phyloP scores from a whole-genome alignment of 257 asterid genomes.

The Jacaranda copaia region DNA sequence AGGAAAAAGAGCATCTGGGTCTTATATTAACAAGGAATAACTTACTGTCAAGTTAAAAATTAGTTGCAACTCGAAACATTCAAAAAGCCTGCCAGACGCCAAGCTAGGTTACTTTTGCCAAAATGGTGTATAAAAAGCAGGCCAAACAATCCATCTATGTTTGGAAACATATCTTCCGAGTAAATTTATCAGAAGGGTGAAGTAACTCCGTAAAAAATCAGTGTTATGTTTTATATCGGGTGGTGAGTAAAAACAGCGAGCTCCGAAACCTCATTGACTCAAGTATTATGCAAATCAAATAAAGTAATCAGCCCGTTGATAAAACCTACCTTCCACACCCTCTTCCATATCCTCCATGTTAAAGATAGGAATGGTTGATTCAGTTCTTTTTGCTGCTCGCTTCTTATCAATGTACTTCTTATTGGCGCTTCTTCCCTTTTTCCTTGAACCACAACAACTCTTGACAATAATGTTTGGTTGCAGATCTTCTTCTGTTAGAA shows the following conservation, averaged over 20 bases:
- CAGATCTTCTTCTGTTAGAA: conserved; percentile 64
- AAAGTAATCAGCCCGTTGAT: background rate
- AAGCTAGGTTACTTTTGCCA: too few species aligned
- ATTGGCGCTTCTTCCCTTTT: conserved; percentile 48
- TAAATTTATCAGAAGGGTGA: too few species aligned
- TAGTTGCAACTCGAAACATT: too few species aligned
- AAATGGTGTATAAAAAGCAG: too few species aligned
- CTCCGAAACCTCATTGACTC: background rate
- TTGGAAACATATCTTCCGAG: too few species aligned
- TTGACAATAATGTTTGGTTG: conserved; percentile 66
- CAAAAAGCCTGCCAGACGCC: too few species aligned
- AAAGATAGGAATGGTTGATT: conserved; percentile 54
- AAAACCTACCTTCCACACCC: conserved; percentile 52
- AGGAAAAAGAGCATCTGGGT: background rate
- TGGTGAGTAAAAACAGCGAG: background rate
- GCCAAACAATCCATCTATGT: too few species aligned
- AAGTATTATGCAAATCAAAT: background rate
- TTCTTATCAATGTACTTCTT: conserved; percentile 54
- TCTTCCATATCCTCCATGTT: conserved; percentile 53
- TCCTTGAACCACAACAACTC: conserved; percentile 73
- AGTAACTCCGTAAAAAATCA: too few species aligned
- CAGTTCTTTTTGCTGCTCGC: conserved; percentile 49
- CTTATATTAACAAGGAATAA: too few species aligned
- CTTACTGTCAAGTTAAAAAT: too few species aligned
- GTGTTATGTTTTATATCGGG: background rate